Base-by-base conservation (phyloP, 2,329 filamentous ascomycete genomes). In the Metarhizium anisopliae region DNA sequence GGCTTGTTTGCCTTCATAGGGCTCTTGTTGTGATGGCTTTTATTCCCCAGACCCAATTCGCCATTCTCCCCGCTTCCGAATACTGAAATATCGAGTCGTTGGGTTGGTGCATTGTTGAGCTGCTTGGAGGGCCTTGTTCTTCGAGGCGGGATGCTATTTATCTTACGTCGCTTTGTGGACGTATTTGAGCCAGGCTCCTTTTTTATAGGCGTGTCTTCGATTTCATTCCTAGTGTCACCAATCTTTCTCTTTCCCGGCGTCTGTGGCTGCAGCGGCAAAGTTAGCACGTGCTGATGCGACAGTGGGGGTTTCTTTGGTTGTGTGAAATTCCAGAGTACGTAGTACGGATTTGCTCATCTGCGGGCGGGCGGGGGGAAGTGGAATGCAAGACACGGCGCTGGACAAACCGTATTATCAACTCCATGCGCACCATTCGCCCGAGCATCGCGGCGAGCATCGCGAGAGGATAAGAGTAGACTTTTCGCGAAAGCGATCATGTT, bases 21-120 rank as follows among this genome's bases (percentile, higher is more conserved):
- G 30, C 16, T 50, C 36, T 47, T 54, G 29, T 51, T 42, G n/a
- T 53, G 36, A 8, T 54, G 40, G 14, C 14, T 43, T 20, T 51
- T 54, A 16, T 51, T 45, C 10, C 61, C 58, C n/a, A 62, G 36
- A 2, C 61, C 59, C 47, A 63, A 47, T 38, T 64, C 51, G 45
- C 59, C 50, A 43, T 56, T 42, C 11, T 63, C 47, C 42, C 60
- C 36, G 42, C 51, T 20, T 56, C 59, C 50, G 55, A 63, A 53
- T n/a, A 58, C 57, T 2, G 58, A 16, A 42, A 58, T 50, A 42
- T 53, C 53, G 11, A 58, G 58, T 11, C 50, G 47, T 32, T 35
- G 51, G 13, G 49, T 32, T 10, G 58, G 56, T 6, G 52, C 51
- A 18, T 20, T 25, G 38, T 57, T 51, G 32, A 56, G 13, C 35